A percentile compares a stretch with the other conserved stretches of the same genome.
These are phyloP conservation scores for Boletus eberwhitei DNA, from an alignment of 768 basidiomycete species.

Conservation along the genomic window DNA sequence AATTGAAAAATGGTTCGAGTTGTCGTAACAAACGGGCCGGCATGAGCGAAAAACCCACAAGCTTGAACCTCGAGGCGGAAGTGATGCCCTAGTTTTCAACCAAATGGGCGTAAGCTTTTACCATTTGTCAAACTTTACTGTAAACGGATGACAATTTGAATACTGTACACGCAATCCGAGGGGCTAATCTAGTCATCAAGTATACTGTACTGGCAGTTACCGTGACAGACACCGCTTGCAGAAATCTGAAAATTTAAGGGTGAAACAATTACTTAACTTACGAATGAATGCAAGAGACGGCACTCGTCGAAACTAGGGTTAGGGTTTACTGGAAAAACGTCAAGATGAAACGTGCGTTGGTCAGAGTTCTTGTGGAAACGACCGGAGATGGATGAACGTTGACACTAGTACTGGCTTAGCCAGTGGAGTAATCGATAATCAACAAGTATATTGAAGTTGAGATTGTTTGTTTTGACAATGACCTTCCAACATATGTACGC, in stretches of 20 bases:
- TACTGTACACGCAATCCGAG: too few species aligned
- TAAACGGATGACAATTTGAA: not conserved
- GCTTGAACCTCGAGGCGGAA: not conserved
- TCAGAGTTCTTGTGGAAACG: too few species aligned
- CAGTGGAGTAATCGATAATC: constrained; percentile 1
- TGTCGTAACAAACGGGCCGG: constrained; percentile 13
- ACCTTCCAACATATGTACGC: constrained; percentile 13
- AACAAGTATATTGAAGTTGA: not conserved
- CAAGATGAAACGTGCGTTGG: not conserved
- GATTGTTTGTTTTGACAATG: constrained; percentile 4
- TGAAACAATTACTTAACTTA: too few species aligned
- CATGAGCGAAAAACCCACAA: not conserved
- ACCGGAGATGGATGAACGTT: not conserved
- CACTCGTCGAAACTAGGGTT: too few species aligned
- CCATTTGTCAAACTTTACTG: not conserved
- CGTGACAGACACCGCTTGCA: too few species aligned
- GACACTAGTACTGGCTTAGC: too few species aligned
- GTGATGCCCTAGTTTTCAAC: not conserved
- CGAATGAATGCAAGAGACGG: too few species aligned
- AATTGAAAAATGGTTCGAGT: constrained; percentile 1
- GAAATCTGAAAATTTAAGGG: too few species aligned
- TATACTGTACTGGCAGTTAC: too few species aligned
- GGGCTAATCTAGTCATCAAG: too few species aligned
- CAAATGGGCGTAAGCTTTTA: not conserved
- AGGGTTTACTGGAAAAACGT: not conserved